Percentiles rank a stretch among this genome's conserved stretches.
Evolutionary conservation across 805 yeast species (phyloP).

Genomic region (Jamesozyma lodderae): DNA sequence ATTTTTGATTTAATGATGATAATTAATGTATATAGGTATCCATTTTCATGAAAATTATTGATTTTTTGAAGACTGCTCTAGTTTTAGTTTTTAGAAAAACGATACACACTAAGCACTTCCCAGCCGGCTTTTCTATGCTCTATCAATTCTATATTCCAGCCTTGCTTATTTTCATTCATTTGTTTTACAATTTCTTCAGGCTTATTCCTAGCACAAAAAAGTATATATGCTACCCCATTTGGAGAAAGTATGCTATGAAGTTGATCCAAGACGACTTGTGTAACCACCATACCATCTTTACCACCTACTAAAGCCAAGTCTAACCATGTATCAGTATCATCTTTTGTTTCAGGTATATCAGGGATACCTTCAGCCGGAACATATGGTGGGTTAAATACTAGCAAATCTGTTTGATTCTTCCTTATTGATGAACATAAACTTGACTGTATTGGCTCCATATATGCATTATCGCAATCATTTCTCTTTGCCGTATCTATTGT

Average conservation of each 20-base stretch:
- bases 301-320: slow-evolving; percentile 92
- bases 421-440: slow-evolving; percentile 46
- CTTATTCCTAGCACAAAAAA: slow-evolving; percentile 85
- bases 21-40: neutral
- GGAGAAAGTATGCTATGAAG: slow-evolving; percentile 45
- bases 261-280: slow-evolving; percentile 49
- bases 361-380: slow-evolving; percentile 86
- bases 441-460: slow-evolving; percentile 45
- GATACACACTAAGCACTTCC: slow-evolving; percentile 78
- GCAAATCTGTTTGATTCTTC: slow-evolving; percentile 46
- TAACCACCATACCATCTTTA: slow-evolving; percentile 78
- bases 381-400: slow-evolving; percentile 92
- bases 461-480: slow-evolving; percentile 24
- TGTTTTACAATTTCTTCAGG: slow-evolving; percentile 50
- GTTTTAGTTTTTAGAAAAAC: slow-evolving; percentile 33
- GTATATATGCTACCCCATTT: slow-evolving; percentile 71
- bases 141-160: slow-evolving; percentile 49
- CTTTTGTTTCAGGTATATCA: slow-evolving; percentile 35
- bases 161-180: slow-evolving; percentile 33
- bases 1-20: neutral
- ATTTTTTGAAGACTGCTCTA: no score
- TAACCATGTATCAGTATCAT: slow-evolving; percentile 58
- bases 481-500: slow-evolving; percentile 37
- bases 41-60: neutral
- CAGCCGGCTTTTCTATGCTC: slow-evolving; percentile 82